Evolutionary conservation across 2,329 filamentous ascomycete genomes (phyloP), one percentile per base, ranked within the genome.

Genomic region (Fusarium chlamydosporum): DNA sequence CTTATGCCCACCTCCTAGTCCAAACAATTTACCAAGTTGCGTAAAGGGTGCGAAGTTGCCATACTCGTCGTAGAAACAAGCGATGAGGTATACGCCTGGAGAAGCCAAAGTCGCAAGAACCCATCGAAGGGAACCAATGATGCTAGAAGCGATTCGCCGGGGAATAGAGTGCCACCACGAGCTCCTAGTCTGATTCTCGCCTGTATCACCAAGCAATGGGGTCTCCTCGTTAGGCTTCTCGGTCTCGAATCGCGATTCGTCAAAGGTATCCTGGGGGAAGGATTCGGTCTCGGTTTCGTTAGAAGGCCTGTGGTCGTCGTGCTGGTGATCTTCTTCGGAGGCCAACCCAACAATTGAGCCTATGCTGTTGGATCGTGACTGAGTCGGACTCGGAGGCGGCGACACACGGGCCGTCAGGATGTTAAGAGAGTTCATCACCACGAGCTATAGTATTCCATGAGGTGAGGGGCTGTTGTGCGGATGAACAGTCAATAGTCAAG

Each of bases 391-490:
- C 61, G 86, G 81, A 56, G 87, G 79, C 71, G 88, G 86, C 74
- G 88, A 89, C 79, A 94, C 92, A 82, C 92, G 91, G 79, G 92
- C 89, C 76, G 93, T 96, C 79, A 97, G 89, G 80, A 97, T 93
- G 83, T 96, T 97, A 84, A 97, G 86, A 76, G 94, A 97, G 89
- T 97, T 97, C 95, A 97, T 97, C 82, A 86, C 92, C 84, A 81
- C 80, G 74, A 77, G 74, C 74, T 79, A 79, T 75, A 79, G 79
- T 79, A 81, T 84, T 85, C 88, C 88, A 89, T 88, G 81, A 82
- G 76, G 72, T 68, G 69, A 64, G 20, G 61, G 56, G 37, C 43
- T 46, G 37, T 35, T 46, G n/a, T 50, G 34, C 13, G 33, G 33
- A 18, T 23, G 13, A 50, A 50, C 33, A 27, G 31, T 35, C 47